phyloP scores from a whole-genome alignment of 2,329 filamentous ascomycete species.

The Aspergillus neotritici region DNA sequence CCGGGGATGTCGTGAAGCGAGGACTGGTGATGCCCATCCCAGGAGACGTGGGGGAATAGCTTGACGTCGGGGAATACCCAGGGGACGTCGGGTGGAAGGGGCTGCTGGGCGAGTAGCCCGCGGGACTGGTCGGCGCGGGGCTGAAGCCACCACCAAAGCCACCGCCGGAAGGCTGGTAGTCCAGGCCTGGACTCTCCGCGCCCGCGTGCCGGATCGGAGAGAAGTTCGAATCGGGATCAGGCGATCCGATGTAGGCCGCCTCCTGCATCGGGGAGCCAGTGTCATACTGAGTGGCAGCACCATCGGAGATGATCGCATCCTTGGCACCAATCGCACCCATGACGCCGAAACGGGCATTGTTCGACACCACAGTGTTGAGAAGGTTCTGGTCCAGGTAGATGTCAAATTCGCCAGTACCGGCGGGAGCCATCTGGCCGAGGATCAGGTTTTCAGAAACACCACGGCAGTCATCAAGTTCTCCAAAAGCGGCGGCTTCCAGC shows the following conservation, averaged over 20 bases:
- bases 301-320: conserved; percentile 64
- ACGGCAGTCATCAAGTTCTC: conserved; percentile 94
- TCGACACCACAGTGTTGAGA: conserved; percentile 89
- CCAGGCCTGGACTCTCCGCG: conserved; percentile 52
- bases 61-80: conserved; percentile 57
- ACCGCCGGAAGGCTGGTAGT: conserved; percentile 65
- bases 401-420: conserved; percentile 95
- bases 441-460: conserved; percentile 99
- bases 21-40: conserved; percentile 55
- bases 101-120: conserved; percentile 60
- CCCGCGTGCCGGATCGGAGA: conserved; percentile 72
- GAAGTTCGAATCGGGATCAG: conserved; percentile 56
- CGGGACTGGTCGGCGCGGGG: conserved; percentile 62
- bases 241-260: conserved; percentile 56
- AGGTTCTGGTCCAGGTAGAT: conserved; percentile 90
- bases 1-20: conserved; percentile 49
- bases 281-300: conserved; percentile 92
- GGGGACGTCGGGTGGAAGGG: conserved; percentile 71
- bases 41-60: conserved; percentile 72
- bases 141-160: conserved; percentile 60
- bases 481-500: conserved; percentile 86
- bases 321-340: conserved; percentile 75
- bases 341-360: conserved; percentile 79
- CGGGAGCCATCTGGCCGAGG: conserved; percentile 91
- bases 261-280: conserved; percentile 59